Base-by-base conservation (phyloP, 257 asterid species). In the Solanum sejunctum region DNA sequence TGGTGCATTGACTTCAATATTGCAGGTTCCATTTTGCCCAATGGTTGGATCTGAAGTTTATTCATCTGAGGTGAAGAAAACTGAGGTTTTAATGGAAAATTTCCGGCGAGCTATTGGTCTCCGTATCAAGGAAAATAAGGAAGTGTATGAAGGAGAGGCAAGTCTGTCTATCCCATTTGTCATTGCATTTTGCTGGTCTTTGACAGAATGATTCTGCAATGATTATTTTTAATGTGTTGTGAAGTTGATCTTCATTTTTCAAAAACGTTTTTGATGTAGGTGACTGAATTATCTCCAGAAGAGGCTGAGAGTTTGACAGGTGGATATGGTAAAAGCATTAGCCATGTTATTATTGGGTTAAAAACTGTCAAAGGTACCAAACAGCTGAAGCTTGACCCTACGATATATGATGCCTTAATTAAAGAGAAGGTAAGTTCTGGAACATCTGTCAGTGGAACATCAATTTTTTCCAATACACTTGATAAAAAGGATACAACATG, bases 31-130 rank as follows among this genome's bases (percentile, higher is more conserved):
- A 10, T 96, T 96, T 90, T 96, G 99, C 86, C 99, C 99, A 52
- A 96, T 96, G 99, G 99, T 96, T 82, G 98, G 99, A 61, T 96
- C 99, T n/a, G 98, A 96, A 91, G 99, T 96, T 45, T 96, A 93
- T 88, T 96, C 99, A 58, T 93, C 99, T 8, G 99, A 96, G 91
- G 99, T 96, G 56, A 96, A 96, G 93, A 96, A 94, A 90, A 94
- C 99, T 8, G 99, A 96, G 92, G 92, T 96, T 84, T 88, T 96
- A 79, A 96, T 96, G 99, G 99, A 96, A 85, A 93, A 93, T 83
- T 96, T 96, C 18, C 90, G 99, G 6, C 91, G 99, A 45, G 99
- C 99, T 86, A 96, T 96, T 91, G 98, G 99, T 71, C 93, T 96
- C 39, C 96, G 99, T 69, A 93, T 94, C 80, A 96, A 96, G 90